Conservation (phyloP, 2,329 filamentous ascomycete genomes). For the Juglanconis juglandina region DNA sequence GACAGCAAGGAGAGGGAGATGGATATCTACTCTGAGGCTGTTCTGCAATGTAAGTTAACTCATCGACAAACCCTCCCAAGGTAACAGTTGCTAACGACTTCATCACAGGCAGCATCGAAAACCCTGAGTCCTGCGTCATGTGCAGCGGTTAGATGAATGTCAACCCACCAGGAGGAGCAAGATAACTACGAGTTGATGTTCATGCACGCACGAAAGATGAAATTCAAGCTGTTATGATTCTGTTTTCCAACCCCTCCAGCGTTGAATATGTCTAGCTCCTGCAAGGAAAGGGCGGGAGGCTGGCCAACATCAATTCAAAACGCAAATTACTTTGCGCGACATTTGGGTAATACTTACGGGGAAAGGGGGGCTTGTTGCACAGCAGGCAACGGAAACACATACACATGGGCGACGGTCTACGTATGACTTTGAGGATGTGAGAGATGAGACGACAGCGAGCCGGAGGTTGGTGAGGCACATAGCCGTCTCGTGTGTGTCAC, state of each 20-base stretch:
- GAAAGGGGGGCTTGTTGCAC: slow-evolving; percentile 5
- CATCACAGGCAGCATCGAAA: slow-evolving; percentile 80
- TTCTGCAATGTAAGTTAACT: slow-evolving; percentile 69
- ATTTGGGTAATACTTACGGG: slow-evolving; percentile 12
- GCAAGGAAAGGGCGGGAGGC: slow-evolving; percentile 1
- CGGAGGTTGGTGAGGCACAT: slow-evolving; percentile 13
- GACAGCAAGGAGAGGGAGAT: slow-evolving; percentile 73
- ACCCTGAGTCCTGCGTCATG: slow-evolving; percentile 93
- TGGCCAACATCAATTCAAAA: slow-evolving; percentile 7
- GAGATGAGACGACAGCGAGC: slow-evolving; percentile 1
- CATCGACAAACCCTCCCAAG: too few relatives aligned
- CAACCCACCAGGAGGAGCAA: not conserved
- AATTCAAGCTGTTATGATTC: slow-evolving; percentile 1
- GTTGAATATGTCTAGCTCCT: not conserved
- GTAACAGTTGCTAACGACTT: slow-evolving; percentile 29
- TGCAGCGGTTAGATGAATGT: slow-evolving; percentile 73
- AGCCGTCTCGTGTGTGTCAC: slow-evolving; percentile 8
- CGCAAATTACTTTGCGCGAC: slow-evolving; percentile 4
- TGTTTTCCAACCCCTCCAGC: not conserved
- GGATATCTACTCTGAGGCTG: slow-evolving; percentile 94
- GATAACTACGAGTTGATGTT: slow-evolving; percentile 11
- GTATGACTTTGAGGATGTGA: slow-evolving; percentile 9
- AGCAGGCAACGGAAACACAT: slow-evolving; percentile 7
- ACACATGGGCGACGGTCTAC: not conserved
- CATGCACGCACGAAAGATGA: slow-evolving; percentile 10